Evolutionary conservation across 2,329 filamentous ascomycete genomes (phyloP).

Genomic region (Periglandula ipomoeae): DNA sequence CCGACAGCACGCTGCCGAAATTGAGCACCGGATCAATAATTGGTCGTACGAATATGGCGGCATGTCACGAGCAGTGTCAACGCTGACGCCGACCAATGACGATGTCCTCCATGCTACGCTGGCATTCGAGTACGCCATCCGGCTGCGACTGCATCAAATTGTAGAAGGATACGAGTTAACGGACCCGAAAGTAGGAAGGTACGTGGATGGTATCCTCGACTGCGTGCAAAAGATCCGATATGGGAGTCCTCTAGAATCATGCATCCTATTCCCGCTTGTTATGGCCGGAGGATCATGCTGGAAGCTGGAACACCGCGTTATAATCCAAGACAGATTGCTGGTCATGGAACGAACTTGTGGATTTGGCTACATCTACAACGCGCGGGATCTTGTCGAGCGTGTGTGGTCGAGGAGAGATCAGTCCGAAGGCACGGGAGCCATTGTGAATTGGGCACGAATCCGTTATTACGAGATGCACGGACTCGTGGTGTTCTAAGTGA

Average conservation of each 20-base stretch:
- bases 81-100: conserved; percentile 13
- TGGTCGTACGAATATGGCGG: conserved; percentile 26
- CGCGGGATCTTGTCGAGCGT: conserved; percentile 28
- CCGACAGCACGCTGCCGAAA: conserved; percentile 18
- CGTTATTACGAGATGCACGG: conserved; percentile 27
- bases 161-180: conserved; percentile 30
- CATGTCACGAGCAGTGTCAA: conserved; percentile 16
- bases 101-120: conserved; percentile 26
- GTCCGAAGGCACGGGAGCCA: conserved; percentile 16
- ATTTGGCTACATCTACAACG: conserved; percentile 32
- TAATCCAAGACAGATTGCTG: conserved; percentile 30
- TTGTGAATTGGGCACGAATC: conserved; percentile 26
- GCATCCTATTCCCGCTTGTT: conserved; percentile 31
- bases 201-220: conserved; percentile 25
- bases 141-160: conserved; percentile 32
- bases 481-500: conserved; percentile 21
- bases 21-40: conserved; percentile 26
- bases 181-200: conserved; percentile 23
- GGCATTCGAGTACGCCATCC: conserved; percentile 32
- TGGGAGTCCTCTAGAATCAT: conserved; percentile 30
- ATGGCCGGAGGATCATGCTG: conserved; percentile 31
- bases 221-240: conserved; percentile 30
- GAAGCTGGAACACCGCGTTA: conserved; percentile 25
- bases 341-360: conserved; percentile 35
- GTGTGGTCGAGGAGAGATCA: conserved; percentile 27